phyloP scores from a whole-genome alignment of 139 green algal species.

The Chlorella sp. region DNA sequence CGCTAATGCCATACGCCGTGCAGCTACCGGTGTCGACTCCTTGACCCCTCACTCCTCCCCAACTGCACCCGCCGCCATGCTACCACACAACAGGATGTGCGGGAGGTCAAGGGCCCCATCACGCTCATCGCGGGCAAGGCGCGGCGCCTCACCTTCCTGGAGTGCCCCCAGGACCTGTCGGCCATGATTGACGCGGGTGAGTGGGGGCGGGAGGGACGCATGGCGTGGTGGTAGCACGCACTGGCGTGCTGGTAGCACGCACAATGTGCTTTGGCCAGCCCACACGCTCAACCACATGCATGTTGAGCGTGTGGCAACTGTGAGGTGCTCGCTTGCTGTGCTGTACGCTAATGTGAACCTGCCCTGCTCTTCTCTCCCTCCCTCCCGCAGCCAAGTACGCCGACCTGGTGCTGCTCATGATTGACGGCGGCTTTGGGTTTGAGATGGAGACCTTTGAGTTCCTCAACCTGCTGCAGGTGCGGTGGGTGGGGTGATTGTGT shows the following conservation, averaged over 20 bases:
- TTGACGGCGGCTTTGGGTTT: constrained; percentile 96
- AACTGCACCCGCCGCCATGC: too few species aligned
- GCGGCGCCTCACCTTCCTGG: constrained; percentile 91
- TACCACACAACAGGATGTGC: constrained; percentile 86
- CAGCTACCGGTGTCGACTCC: too few species aligned
- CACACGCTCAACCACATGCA: too few species aligned
- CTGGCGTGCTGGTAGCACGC: too few species aligned
- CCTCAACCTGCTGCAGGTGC: constrained; percentile 95
- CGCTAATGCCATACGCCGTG: too few species aligned
- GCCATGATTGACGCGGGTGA: constrained; percentile 63
- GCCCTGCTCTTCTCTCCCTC: too few species aligned
- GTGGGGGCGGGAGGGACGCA: background rate
- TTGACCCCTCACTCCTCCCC: too few species aligned
- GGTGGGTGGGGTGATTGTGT: background rate
- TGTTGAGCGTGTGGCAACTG: too few species aligned
- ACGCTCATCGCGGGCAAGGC: constrained; percentile 94
- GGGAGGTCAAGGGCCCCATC: constrained; percentile 90
- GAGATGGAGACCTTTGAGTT: constrained; percentile 99
- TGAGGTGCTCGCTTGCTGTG: too few species aligned
- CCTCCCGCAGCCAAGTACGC: constrained; percentile 85
- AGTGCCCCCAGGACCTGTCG: constrained; percentile 76
- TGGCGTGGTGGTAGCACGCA: too few species aligned
- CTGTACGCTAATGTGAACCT: too few species aligned
- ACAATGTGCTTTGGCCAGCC: too few species aligned
- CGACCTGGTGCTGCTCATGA: constrained; percentile 96